phyloP scores from a whole-genome alignment of 1,139 yeast species.

The Diutina scorzettiae region DNA sequence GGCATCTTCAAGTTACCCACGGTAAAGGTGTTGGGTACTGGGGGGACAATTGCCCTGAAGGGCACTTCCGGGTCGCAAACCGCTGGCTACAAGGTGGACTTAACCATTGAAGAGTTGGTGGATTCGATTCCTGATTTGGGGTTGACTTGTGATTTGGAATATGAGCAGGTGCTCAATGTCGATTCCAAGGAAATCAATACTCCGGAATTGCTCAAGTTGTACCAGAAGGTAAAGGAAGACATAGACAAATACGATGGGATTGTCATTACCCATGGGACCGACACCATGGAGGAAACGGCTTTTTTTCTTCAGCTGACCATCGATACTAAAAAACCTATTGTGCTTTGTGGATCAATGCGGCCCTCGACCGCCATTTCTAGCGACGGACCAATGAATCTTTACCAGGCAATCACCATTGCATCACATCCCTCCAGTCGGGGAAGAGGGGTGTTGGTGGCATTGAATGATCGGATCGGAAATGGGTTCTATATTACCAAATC shows the following conservation, averaged over 20 bases:
- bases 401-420: conserved; percentile 59
- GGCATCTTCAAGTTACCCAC: conserved; percentile 15
- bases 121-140: conserved; percentile 51
- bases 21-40: conserved; percentile 56
- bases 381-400: conserved; percentile 63
- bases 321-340: conserved; percentile 44
- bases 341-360: conserved; percentile 62
- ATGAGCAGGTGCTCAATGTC: conserved; percentile 53
- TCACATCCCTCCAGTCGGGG: conserved; percentile 36
- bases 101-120: conserved; percentile 51
- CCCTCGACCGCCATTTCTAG: conserved; percentile 60
- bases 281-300: conserved; percentile 61
- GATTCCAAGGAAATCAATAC: conserved; percentile 55
- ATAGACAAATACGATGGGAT: conserved; percentile 39
- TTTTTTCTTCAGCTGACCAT: conserved; percentile 53
- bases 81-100: conserved; percentile 57
- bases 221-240: conserved; percentile 31
- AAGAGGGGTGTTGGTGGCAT: conserved; percentile 51
- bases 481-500: conserved; percentile 63
- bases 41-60: conserved; percentile 65
- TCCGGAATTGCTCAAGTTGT: conserved; percentile 20
- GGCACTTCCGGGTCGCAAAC: conserved; percentile 45
- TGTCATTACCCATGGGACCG: conserved; percentile 66
- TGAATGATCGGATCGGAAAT: conserved; percentile 56
- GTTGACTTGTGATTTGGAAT: conserved; percentile 42